Base-by-base conservation (phyloP, 257 asterid species). In the Jacaranda copaia region DNA sequence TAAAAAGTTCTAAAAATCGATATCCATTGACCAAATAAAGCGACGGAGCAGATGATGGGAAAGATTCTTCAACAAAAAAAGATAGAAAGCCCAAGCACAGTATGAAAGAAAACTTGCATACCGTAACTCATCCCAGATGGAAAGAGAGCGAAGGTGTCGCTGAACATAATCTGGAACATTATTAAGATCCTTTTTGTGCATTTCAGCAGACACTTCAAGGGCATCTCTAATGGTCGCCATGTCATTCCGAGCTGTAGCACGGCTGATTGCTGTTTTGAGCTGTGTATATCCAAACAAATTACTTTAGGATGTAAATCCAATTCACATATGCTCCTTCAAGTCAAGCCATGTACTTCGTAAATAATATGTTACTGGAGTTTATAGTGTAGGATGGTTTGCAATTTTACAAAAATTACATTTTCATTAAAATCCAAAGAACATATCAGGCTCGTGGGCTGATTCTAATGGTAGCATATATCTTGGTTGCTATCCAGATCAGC, bases 121-220 rank as follows among this genome's bases (percentile, higher is more conserved):
- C 98, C 99, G 97, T 82, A 90, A 74, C 80, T 95, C 99, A 60
- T 95, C 98, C 99, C 99, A 95, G 72, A 95, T 92, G 71, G 97
- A 69, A 77, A 91, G 93, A 76, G 97, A 84, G 58, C 94, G 97
- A 74, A 95, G 94, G 85, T 95, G 99, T 65, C 96, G 88, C 84
- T 95, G 96, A 80, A 95, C 87, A 76, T 84, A 93, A 79, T 95
- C 98, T 39, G 94, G 86, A 67, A 95, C 93, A 88, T 86, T 91
- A 80, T 89, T 95, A 18, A 61, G 71, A 68, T 93, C 99, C 89
- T 81, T 88, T 80, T 95, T 95, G 86, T 87, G 90, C 97, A 95
- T 91, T 84, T 90, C 97, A 70, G 98, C 94, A 62, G 99, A 95
- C 72, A 95, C 99, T 88, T 95, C 98, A 81, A 95, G 97, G 81